A percentile compares a stretch with the other conserved stretches of the same genome.
phyloP scores from a whole-genome alignment of 176 grass and related monocot genomes.

The Aegilops umbellulata region DNA sequence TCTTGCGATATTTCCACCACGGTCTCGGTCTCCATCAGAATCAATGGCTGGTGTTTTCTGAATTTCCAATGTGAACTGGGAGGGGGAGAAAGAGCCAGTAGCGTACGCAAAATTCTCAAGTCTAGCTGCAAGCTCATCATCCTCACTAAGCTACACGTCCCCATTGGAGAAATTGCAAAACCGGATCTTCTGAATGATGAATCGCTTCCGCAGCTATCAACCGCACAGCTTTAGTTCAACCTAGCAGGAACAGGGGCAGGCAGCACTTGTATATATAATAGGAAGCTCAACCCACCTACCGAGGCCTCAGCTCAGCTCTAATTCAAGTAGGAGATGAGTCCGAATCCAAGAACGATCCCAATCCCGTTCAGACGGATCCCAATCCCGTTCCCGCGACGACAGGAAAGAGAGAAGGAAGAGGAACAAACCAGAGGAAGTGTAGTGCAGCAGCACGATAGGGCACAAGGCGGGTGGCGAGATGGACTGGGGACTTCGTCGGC shows the following conservation, averaged over 20 bases:
- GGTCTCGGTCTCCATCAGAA: background rate
- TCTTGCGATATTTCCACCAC: no score
- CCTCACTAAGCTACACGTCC: background rate
- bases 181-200: background rate
- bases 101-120: background rate
- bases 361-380: background rate
- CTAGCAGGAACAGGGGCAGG: no score
- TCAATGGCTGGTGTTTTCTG: background rate
- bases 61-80: background rate
- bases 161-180: background rate
- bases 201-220: background rate
- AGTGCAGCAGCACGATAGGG: no score
- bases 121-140: background rate
- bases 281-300: no score
- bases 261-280: no score
- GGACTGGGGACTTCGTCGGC: background rate
- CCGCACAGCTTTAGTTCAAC: no score
- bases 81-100: background rate
- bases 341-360: background rate
- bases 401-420: background rate
- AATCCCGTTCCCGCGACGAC: background rate
- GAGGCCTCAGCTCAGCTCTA: no score
- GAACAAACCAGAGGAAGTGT: background rate
- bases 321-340: no score
- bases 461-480: background rate